A percentile compares a stretch with the other conserved stretches of the same genome.
These are phyloP conservation scores for Backusella circina DNA, from an alignment of 192 early-diverging fungal species.

Conservation along the genomic window DNA sequence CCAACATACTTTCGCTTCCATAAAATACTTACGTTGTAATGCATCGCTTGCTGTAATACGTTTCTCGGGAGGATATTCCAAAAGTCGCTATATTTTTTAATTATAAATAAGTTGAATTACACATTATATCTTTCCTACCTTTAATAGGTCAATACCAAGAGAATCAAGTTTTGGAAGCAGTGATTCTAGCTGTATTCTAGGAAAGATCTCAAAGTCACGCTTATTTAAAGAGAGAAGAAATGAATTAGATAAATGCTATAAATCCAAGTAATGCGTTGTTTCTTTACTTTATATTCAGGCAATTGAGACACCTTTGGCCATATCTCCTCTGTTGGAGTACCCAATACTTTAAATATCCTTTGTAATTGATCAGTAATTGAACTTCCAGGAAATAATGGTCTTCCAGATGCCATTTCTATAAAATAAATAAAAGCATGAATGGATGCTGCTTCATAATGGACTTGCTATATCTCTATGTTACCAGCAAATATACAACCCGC, in stretches of 20 bases:
- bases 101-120: too few species aligned
- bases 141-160: slow-evolving; percentile 83
- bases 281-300: slow-evolving; percentile 81
- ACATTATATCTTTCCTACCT: slow-evolving; percentile 31
- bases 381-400: slow-evolving; percentile 88
- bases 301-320: slow-evolving; percentile 87
- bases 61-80: slow-evolving; percentile 77
- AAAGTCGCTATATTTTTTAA: slow-evolving; percentile 37
- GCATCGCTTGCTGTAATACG: slow-evolving; percentile 79
- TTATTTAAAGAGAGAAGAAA: slow-evolving; percentile 7
- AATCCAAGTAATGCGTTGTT: too few species aligned
- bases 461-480: slow-evolving; percentile 12
- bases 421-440: too few species aligned
- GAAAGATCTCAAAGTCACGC: slow-evolving; percentile 74
- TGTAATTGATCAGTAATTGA: slow-evolving; percentile 85
- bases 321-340: slow-evolving; percentile 73
- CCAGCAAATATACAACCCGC: slow-evolving; percentile 86
- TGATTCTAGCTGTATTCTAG: slow-evolving; percentile 65
- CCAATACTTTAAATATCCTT: slow-evolving; percentile 88
- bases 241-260: not conserved
- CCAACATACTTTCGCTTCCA: not conserved
- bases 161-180: slow-evolving; percentile 82
- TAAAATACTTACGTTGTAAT: slow-evolving; percentile 38
- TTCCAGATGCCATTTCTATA: slow-evolving; percentile 85
- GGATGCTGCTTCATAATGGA: too few species aligned